Evolutionary conservation across 257 asterid genomes (phyloP).

Genomic region (Osmanthus fragrans): DNA sequence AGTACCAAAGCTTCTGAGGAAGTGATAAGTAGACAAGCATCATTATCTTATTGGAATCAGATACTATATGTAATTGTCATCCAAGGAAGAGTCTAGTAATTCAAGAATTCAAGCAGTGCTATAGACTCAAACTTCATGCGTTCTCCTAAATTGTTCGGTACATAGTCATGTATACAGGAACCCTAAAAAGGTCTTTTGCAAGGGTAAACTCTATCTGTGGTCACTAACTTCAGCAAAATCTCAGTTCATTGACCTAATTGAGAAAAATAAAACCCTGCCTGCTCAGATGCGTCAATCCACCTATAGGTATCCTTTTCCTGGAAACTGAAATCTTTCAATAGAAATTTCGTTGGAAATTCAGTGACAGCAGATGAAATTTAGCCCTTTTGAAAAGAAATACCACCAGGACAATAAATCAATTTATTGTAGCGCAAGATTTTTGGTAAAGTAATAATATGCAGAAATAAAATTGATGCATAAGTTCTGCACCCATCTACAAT

Average conservation of each 20-base stretch:
- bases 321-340: no score
- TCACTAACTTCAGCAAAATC: background rate
- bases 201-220: background rate
- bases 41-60: background rate
- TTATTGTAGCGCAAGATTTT: background rate
- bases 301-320: no score
- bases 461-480: slow-evolving; percentile 1
- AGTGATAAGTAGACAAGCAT: background rate
- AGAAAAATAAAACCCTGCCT: background rate
- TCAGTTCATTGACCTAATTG: background rate
- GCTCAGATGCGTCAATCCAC: no score
- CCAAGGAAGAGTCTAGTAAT: background rate
- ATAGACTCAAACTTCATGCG: background rate
- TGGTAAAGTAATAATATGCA: background rate
- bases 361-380: background rate
- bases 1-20: no score
- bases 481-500: slow-evolving; percentile 5
- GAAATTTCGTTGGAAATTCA: no score
- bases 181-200: background rate
- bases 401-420: background rate
- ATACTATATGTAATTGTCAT: background rate
- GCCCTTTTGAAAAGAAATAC: background rate
- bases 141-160: background rate
- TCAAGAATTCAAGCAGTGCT: background rate
- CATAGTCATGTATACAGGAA: background rate